Evolutionary conservation across 2,329 filamentous ascomycete species (phyloP), one percentile per base, ranked within the genome.

Genomic region (Sclerotinia trifoliorum): DNA sequence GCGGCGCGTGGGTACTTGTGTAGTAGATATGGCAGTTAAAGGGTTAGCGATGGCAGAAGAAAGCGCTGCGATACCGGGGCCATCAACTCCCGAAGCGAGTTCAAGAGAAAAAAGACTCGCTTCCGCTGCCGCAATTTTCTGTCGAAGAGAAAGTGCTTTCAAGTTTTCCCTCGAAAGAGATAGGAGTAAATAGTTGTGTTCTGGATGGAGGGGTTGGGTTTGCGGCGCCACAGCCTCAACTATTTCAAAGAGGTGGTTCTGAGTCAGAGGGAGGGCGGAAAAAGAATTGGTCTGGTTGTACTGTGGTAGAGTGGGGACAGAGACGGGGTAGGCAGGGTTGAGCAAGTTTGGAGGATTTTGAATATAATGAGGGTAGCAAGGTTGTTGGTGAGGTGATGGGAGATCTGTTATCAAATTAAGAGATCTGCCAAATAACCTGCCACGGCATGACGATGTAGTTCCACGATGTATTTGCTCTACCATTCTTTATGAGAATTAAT

Each of bases 171-270:
- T 73, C 32, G 82, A 79, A 0, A 86, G 79, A 13, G 75, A 76
- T 24, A 75, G 69, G 1, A 79, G 68, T 24, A 87, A 80, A 68
- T 85, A 85, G 8, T 80, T 75, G 17, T 80, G 78, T 71, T 88
- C 84, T 4, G 76, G 75, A 65, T 81, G 79, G 3, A 85, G 52
- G 15, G 29, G 7, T 19, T 61, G 46, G 32, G 32, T 19, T n/a
- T n/a, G n/a, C n/a, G n/a, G n/a, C n/a, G n/a, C n/a, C n/a, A n/a
- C n/a, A n/a, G n/a, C n/a, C n/a, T n/a, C n/a, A n/a, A n/a, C n/a
- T n/a, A n/a, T n/a, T n/a, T n/a, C n/a, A n/a, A 35, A 7, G 44
- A 79, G 5, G 85, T 44, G n/a, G 32, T 29, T 21, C n/a, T 24
- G 55, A 6, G 32, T 42, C 15, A 39, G 2, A 5, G 44, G 35